A percentile compares a stretch with the other conserved stretches of the same genome.
Evolutionary conservation across 768 basidiomycete genomes (phyloP).

Genomic region (Suillus subaureus): DNA sequence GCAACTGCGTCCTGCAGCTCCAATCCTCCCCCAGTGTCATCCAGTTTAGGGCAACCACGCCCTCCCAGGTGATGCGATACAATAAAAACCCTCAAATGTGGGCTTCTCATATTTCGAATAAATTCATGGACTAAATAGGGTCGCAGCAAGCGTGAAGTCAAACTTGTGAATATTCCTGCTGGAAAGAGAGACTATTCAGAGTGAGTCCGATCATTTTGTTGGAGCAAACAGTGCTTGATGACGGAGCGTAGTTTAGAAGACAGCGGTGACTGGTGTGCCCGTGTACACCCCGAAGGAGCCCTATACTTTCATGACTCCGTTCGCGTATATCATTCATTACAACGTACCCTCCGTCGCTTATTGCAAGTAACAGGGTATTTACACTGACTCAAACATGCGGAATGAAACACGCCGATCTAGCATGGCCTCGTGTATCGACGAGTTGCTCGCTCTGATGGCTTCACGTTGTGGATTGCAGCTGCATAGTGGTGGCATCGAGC

Average conservation of each 20-base stretch:
- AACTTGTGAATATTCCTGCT: not conserved
- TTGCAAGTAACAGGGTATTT: conserved; percentile 36
- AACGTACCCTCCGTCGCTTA: not conserved
- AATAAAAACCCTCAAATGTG: not conserved
- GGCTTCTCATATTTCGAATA: not conserved
- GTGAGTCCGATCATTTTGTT: not conserved
- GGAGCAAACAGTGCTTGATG: not conserved
- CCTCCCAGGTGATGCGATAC: not conserved
- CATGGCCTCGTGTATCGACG: not conserved
- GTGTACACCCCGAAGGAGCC: conserved; percentile 56
- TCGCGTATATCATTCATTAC: conserved; percentile 33
- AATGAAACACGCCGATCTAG: not conserved
- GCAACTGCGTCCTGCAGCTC: not conserved
- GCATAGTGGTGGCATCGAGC: not conserved
- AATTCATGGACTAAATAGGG: not conserved
- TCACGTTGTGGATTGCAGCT: not conserved
- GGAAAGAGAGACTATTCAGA: not conserved
- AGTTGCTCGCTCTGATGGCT: not conserved
- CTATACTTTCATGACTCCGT: conserved; percentile 50
- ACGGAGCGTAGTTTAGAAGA: not conserved
- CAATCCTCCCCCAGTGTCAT: not conserved
- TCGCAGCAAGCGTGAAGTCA: not conserved
- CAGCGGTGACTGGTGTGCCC: conserved; percentile 36
- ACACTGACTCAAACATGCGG: conserved; percentile 49
- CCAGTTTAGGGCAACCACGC: not conserved